Evolutionary conservation across 1,139 yeast species (phyloP), one percentile per base, ranked within the genome.

Genomic region (Taphrina flavorubra): DNA sequence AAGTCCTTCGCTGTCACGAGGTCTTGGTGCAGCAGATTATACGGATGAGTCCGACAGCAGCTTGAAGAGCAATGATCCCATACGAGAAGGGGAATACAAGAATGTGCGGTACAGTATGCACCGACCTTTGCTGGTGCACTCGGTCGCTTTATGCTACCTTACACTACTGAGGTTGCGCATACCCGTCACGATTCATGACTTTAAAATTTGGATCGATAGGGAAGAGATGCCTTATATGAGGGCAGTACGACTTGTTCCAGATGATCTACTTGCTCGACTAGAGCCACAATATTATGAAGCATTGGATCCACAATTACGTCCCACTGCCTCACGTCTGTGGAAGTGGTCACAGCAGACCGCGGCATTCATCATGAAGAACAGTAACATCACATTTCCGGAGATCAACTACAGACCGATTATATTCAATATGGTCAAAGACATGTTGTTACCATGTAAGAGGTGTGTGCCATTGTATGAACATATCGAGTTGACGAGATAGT

Each of bases 321-420:
- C 67, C 13, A 44, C 44, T 1, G 42, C 58, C 16, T 34, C 51
- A 20, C 53, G 61, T 16, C 11, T 63, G 7, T 63, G 67, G 67
- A 44, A 55, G 18, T 63, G 61, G 61, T 36, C 56, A n/a, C 40
- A 36, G 25, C 67, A 63, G n/a, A 63, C 67, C 11, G 67, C 61
- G 8, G 13, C 42, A 11, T 63, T 55, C 47, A 46, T 63, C 31
- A 31, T 8, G 14, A 20, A 16, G 37, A 47, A 42, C 10, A 18
- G 47, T 8, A 44, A 34, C 47, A 44, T 63, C 6, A 37, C 40
- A 2, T 42, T 63, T 34, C 61, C 67, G n/a, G 55, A 37, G 3
- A 34, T 63, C 40, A 63, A 63, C 46, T 56, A 56, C 8, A 55
- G 61, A 1, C 67, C 67, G 34, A 25, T 63, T 13, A 47, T 53